Evolutionary conservation across 495 filamentous ascomycete species (phyloP).

Genomic region (Copromyces sp.): DNA sequence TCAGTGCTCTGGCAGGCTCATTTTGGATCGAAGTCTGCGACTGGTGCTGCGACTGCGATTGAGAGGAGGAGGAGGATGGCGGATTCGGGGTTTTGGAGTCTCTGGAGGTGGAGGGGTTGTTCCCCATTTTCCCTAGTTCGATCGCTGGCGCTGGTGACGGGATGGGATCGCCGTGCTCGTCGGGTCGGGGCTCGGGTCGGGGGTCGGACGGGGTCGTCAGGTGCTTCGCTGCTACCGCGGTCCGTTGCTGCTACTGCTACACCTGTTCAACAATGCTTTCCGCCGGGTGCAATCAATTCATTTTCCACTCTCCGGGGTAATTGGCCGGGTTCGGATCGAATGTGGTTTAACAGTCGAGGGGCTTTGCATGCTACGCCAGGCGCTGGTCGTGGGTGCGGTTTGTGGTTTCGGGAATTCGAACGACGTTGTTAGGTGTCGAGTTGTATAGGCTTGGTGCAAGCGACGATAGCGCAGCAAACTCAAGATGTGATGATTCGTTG

Average conservation of each 20-base stretch:
- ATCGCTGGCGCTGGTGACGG: neutral
- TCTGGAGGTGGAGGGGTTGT: constrained; percentile 26
- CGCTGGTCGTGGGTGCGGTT: neutral
- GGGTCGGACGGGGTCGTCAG: neutral
- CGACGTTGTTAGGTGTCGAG: neutral
- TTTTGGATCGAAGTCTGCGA: constrained; percentile 10
- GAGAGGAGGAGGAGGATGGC: constrained; percentile 11
- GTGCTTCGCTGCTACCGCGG: neutral
- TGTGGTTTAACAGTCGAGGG: neutral
- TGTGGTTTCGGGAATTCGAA: neutral
- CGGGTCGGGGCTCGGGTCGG: neutral
- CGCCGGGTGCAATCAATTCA: neutral
- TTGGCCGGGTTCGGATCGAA: neutral
- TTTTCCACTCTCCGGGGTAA: neutral
- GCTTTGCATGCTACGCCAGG: neutral
- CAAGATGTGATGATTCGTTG: neutral
- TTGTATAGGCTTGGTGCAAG: neutral
- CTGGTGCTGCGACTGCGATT: constrained; percentile 11
- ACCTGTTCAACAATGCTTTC: neutral
- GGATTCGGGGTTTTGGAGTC: constrained; percentile 7
- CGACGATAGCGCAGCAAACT: neutral
- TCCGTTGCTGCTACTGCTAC: neutral
- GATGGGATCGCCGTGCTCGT: neutral
- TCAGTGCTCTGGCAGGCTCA: constrained; percentile 19
- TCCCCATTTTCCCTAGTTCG: constrained; percentile 22